Base-by-base conservation (phyloP, 345 rosid genomes). In the Nasturtium officinale region DNA sequence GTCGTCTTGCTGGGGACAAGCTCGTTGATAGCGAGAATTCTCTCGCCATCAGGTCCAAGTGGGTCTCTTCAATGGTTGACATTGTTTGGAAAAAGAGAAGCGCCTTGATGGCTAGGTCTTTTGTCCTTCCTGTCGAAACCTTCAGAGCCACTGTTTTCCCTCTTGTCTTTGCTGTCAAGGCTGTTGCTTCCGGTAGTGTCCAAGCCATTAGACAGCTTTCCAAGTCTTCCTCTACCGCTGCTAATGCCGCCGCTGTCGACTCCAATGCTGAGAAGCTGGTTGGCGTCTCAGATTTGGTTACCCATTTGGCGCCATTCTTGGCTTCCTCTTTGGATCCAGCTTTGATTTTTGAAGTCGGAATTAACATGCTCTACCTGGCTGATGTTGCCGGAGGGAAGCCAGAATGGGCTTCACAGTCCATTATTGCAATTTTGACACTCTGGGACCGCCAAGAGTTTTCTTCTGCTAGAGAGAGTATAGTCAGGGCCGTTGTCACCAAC, bases 361-460 rank as follows among this genome's bases (percentile, higher is more conserved):
- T 94, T 65, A 91, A 91, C 80, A 89, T 91, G 98, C 78, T 91
- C 76, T 86, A 88, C 81, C 83, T 94, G 82, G 97, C 98, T 26
- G 98, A 94, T 82, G 98, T 91, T 66, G 91, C 95, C 26, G 98
- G 98, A 53, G 98, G 98, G 77, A 94, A 91, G 85, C 92, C 97
- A 0, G 98, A 94, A 81, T 94, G 97, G 98, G 97, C 98, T 73
- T 86, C 98, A 11, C 93, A 83, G 79, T 94, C 98, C 20, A 91
- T 87, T 73, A 91, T 89, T 57, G 97, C 98, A 4, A 85, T 91
- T 65, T 85, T 94, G 85, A 94, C 96, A 6, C 97, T 94, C 16
- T 94, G 98, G 98, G 98, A 94, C 75, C 83, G 98, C 58, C 98
- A 94, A 80, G 98, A 94, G 83, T 94, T 94, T 75, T 89, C 96